Percentiles rank a stretch among this genome's conserved stretches.
These are phyloP conservation scores for Xylaria bambusicola DNA, from an alignment of 495 filamentous ascomycete species.

Conservation along the genomic window DNA sequence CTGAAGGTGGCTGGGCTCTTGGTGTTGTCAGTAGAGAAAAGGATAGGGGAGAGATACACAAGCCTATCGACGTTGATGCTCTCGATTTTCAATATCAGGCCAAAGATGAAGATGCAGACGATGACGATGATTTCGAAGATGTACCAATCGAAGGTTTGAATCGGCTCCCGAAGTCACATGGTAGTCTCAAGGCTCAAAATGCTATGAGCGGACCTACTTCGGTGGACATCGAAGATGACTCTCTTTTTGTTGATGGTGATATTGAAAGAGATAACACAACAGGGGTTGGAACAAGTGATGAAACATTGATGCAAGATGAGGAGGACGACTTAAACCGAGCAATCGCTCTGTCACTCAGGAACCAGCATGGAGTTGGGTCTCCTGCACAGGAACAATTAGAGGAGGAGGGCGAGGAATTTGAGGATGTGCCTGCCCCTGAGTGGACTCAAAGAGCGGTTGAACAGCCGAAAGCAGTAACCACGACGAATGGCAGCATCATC, in stretches of 20 bases:
- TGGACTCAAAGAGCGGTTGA: slow-evolving; percentile 59
- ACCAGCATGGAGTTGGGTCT: slow-evolving; percentile 38
- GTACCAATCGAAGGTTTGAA: slow-evolving; percentile 94
- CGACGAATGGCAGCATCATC: slow-evolving; percentile 57
- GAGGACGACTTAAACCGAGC: slow-evolving; percentile 79
- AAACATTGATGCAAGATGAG: slow-evolving; percentile 53
- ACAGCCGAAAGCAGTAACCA: slow-evolving; percentile 53
- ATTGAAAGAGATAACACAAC: slow-evolving; percentile 29
- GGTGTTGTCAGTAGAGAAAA: slow-evolving; percentile 86
- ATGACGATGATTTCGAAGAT: slow-evolving; percentile 84
- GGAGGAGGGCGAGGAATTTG: slow-evolving; percentile 48
- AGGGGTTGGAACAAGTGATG: slow-evolving; percentile 27
- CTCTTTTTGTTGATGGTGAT: slow-evolving; percentile 66
- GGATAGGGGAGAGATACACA: slow-evolving; percentile 68
- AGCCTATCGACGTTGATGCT: slow-evolving; percentile 87
- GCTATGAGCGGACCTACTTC: slow-evolving; percentile 20
- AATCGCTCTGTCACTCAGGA: slow-evolving; percentile 76
- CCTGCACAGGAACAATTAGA: slow-evolving; percentile 37
- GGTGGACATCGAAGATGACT: slow-evolving; percentile 50
- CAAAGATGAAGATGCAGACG: slow-evolving; percentile 61
- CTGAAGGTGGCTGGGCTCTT: slow-evolving; percentile 95
- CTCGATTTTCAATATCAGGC: slow-evolving; percentile 61
- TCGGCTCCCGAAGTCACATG: slow-evolving; percentile 66
- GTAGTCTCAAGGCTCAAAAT: slow-evolving; percentile 9
- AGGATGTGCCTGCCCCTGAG: slow-evolving; percentile 49